phyloP scores from a whole-genome alignment of 805 yeast genomes.

The Spencermartinsiella europaea region DNA sequence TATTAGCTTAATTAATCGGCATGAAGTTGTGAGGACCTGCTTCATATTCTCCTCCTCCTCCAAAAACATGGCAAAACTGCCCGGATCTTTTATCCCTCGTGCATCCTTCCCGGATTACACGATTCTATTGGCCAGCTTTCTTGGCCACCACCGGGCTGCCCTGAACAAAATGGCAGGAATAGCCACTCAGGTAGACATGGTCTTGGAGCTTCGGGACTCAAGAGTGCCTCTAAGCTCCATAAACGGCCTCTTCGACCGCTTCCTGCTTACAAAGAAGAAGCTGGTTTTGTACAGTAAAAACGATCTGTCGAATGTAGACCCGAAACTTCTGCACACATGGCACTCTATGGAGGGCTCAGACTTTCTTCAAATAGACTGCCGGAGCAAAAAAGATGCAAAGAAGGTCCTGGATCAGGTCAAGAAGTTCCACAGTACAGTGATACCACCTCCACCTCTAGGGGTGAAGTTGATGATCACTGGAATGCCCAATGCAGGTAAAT shows the following conservation, averaged over 20 bases:
- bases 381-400: slow-evolving; percentile 45
- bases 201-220: slow-evolving; percentile 81
- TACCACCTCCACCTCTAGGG: slow-evolving; percentile 81
- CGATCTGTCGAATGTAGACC: slow-evolving; percentile 51
- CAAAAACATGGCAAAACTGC: too few species aligned
- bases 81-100: slow-evolving; percentile 46
- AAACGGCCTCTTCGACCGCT: slow-evolving; percentile 69
- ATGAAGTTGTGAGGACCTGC: too few species aligned
- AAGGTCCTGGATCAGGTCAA: slow-evolving; percentile 47
- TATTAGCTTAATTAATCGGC: too few species aligned
- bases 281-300: slow-evolving; percentile 73
- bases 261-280: slow-evolving; percentile 49
- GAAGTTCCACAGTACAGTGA: slow-evolving; percentile 38
- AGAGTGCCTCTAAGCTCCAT: slow-evolving; percentile 84
- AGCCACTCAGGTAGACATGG: slow-evolving; percentile 74
- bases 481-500: slow-evolving; percentile 98
- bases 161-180: slow-evolving; percentile 58
- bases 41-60: too few species aligned
- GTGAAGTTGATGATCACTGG: slow-evolving; percentile 74
- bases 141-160: slow-evolving; percentile 87
- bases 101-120: slow-evolving; percentile 66
- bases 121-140: slow-evolving; percentile 69
- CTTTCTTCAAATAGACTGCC: slow-evolving; percentile 55
- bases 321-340: slow-evolving; percentile 41
- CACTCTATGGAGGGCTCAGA: slow-evolving; percentile 38